phyloP scores from a whole-genome alignment of 1,139 yeast genomes.

The Pichia sp. region DNA sequence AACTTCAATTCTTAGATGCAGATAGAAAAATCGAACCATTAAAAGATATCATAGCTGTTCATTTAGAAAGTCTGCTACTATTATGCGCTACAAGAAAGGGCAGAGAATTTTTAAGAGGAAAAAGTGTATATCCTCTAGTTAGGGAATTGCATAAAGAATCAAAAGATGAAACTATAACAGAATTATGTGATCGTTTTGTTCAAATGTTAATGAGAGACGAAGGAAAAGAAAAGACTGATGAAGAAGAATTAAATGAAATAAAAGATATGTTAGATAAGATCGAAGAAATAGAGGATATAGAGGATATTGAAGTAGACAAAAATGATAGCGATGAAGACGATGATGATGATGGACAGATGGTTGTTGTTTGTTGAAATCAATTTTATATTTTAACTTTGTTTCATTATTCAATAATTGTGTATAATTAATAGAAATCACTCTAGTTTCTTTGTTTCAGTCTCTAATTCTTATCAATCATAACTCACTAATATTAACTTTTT shows the following conservation, averaged over 20 bases:
- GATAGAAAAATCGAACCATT: conserved; percentile 77
- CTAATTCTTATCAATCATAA: background rate
- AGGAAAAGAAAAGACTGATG: conserved; percentile 27
- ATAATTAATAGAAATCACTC: too few species aligned
- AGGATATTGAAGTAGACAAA: conserved; percentile 20
- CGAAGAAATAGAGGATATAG: conserved; percentile 28
- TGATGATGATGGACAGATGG: conserved; percentile 25
- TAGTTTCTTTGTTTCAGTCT: background rate
- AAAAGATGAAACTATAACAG: conserved; percentile 59
- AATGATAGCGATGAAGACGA: conserved; percentile 24
- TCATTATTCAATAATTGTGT: too few species aligned
- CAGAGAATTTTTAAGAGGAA: conserved; percentile 70
- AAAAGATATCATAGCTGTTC: conserved; percentile 57
- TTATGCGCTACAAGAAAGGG: conserved; percentile 68
- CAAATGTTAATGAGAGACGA: conserved; percentile 93
- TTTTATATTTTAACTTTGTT: too few species aligned
- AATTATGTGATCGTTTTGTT: conserved; percentile 67
- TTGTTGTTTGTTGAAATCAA: conserved; percentile 32
- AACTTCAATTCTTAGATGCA: conserved; percentile 70
- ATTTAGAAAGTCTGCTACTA: conserved; percentile 69
- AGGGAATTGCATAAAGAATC: conserved; percentile 76
- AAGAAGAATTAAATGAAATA: conserved; percentile 28
- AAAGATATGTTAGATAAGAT: conserved; percentile 30
- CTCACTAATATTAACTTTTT: background rate
- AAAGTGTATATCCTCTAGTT: conserved; percentile 75